Evolutionary conservation across 108 stramenopile species (phyloP).

Genomic region (Mayamaea pseudoterrestris): DNA sequence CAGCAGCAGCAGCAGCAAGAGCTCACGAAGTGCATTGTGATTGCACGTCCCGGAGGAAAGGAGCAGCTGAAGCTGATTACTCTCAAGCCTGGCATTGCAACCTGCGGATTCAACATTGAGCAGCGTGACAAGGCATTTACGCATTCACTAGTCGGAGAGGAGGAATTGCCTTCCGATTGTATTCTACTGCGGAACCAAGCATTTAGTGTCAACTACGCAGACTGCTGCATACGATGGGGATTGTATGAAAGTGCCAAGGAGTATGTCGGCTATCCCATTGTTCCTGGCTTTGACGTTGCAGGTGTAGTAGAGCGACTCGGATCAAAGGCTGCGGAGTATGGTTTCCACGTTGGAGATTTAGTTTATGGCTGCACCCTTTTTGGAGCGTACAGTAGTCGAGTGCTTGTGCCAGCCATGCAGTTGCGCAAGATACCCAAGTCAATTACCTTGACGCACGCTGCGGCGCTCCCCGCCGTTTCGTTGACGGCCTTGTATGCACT

Average conservation of each 20-base stretch:
- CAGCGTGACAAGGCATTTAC: constrained; percentile 14
- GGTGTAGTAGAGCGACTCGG: constrained; percentile 45
- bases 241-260: constrained; percentile 77
- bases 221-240: constrained; percentile 79
- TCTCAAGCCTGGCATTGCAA: constrained; percentile 43
- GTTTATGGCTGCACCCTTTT: constrained; percentile 82
- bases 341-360: constrained; percentile 46
- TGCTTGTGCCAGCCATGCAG: constrained; percentile 60
- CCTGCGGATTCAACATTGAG: constrained; percentile 70
- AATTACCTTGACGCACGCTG: constrained; percentile 42
- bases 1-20: background rate
- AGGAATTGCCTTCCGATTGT: constrained; percentile 25
- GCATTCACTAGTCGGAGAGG: constrained; percentile 6
- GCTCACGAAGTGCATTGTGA: constrained; percentile 53
- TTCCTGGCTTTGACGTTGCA: constrained; percentile 83
- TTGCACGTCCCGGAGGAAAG: constrained; percentile 69
- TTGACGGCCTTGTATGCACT: constrained; percentile 78
- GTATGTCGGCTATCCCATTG: constrained; percentile 84
- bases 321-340: background rate
- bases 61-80: constrained; percentile 63
- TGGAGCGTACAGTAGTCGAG: constrained; percentile 66
- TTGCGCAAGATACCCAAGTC: constrained; percentile 48
- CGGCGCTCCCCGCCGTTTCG: constrained; percentile 71
- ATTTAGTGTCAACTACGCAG: constrained; percentile 79
- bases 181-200: constrained; percentile 45